Evolutionary conservation across 1,284 basidiomycete species (phyloP).

Genomic region (Marasmius sp.): DNA sequence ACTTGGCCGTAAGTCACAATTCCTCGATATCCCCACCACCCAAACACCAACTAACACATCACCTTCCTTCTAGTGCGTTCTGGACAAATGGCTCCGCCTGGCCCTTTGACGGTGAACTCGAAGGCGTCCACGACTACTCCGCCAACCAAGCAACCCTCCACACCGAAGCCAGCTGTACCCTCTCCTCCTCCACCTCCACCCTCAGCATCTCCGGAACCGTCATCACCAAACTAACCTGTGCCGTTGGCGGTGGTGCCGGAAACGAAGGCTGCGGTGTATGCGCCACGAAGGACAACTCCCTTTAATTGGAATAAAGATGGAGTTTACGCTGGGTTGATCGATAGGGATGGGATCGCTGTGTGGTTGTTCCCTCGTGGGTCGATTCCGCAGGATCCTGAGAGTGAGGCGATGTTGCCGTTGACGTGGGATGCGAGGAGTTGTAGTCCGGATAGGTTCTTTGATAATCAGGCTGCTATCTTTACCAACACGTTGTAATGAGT

Average conservation of each 20-base stretch:
- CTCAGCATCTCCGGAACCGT: conserved; percentile 61
- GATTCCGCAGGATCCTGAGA: conserved; percentile 75
- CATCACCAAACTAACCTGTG: conserved; percentile 69
- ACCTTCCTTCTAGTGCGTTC: conserved; percentile 38
- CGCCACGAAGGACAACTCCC: conserved; percentile 50
- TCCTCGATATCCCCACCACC: not conserved
- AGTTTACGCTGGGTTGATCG: conserved; percentile 80
- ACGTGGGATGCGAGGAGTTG: conserved; percentile 79
- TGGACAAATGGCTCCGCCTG: conserved; percentile 67
- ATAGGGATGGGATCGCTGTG: conserved; percentile 68
- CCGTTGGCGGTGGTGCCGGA: conserved; percentile 54
- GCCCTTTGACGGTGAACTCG: conserved; percentile 60
- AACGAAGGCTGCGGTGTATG: conserved; percentile 74
- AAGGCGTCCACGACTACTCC: conserved; percentile 78
- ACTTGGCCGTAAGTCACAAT: conserved; percentile 67
- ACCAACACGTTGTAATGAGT: conserved; percentile 86
- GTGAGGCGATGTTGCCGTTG: conserved; percentile 64
- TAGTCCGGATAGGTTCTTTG: conserved; percentile 76
- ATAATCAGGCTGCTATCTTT: conserved; percentile 70
- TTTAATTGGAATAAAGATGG: conserved; percentile 79
- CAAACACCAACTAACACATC: not conserved
- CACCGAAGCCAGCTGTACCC: conserved; percentile 68
- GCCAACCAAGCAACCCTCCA: conserved; percentile 82
- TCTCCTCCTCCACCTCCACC: conserved; percentile 50
- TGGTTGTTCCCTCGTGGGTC: conserved; percentile 77